Base-by-base conservation (phyloP, 768 basidiomycete species). In the Lactifluus pinguis region DNA sequence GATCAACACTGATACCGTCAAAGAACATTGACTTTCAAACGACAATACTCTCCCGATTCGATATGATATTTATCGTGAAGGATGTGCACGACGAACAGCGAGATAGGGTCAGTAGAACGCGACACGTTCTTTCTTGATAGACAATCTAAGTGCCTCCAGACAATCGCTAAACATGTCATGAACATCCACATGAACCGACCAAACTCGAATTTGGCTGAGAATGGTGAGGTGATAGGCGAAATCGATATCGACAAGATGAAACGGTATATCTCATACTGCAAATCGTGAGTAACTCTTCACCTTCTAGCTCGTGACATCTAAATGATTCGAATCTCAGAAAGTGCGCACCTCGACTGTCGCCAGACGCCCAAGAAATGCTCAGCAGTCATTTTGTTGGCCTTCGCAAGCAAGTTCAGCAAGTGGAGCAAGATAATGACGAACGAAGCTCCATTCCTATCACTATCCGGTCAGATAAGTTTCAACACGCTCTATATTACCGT, bases 11-110 rank as follows among this genome's bases (percentile, higher is more conserved):
- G 30, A 44, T 36, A 44, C 10, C 9, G 9, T 10, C 51, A 19
- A 62, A 80, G 92, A 97, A 97, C 70, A 97, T 97, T 65, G 95
- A 97, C 71, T 95, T 97, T 72, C 94, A 97, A 75, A 97, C 95
- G 6, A 98, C 97, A 2, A 98, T 99, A 66, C 74, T 99, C 70
- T 98, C 95, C 51, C 89, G 97, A 59, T 99, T 99, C 73, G 97
- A 99, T 71, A 95, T 99, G 95, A 98, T 99, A 68, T 99, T 98
- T 77, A 95, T 99, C 65, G 89, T 99, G 62, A 92, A 90, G 71
- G 97, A 99, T 68, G 94, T 98, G 69, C 97, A 99, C 71, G 92
- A 98, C 70, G 97, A 98, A 72, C 77, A 79, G 44, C 83, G 97
- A 51, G 97, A 99, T 72, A 84, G 86, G 72, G 94, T 92, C 62